These are phyloP conservation scores for Nemophila menziesii DNA, from an alignment of 257 asterid species.

Conservation along the genomic window DNA sequence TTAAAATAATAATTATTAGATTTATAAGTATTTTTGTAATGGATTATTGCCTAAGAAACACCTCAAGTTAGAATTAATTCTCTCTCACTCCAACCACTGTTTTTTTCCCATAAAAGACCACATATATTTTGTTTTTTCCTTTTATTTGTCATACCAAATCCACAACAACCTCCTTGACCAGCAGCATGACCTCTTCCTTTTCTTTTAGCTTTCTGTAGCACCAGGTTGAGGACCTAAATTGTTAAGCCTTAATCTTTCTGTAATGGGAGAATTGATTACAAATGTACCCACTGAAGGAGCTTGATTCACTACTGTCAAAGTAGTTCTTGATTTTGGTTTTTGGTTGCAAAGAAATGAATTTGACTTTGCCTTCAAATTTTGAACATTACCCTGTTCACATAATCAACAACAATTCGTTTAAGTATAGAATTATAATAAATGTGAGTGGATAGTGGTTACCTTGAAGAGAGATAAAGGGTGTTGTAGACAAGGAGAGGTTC, in stretches of 20 bases:
- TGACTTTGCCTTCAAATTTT: constrained; percentile 32
- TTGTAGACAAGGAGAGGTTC: constrained; percentile 17
- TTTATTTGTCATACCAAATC: constrained; percentile 34
- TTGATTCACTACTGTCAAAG: constrained; percentile 18
- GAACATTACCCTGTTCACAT: constrained; percentile 40
- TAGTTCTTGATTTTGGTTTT: constrained; percentile 17
- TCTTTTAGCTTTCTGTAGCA: constrained; percentile 59
- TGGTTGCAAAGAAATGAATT: constrained; percentile 26
- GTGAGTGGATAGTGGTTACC: constrained; percentile 24
- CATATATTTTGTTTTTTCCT: too few relatives aligned
- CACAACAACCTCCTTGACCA: constrained; percentile 98
- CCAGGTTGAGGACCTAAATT: constrained; percentile 89
- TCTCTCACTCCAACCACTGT: too few relatives aligned
- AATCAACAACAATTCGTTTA: constrained; percentile 2
- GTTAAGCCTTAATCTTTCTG: constrained; percentile 51
- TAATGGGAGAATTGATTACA: constrained; percentile 6
- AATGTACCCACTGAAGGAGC: constrained; percentile 11
- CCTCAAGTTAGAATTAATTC: too few relatives aligned
- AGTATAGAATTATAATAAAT: not conserved
- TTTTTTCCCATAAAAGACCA: too few relatives aligned
- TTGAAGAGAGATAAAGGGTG: constrained; percentile 38
- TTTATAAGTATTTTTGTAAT: too few relatives aligned
- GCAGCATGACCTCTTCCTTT: constrained; percentile 96
- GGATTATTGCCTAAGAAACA: too few relatives aligned
- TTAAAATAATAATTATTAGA: too few relatives aligned